Percentiles rank a stretch among this genome's conserved stretches.
These are phyloP conservation scores for Tuber microsphaerosporum DNA, from an alignment of 495 filamentous ascomycete genomes.

Conservation along the genomic window DNA sequence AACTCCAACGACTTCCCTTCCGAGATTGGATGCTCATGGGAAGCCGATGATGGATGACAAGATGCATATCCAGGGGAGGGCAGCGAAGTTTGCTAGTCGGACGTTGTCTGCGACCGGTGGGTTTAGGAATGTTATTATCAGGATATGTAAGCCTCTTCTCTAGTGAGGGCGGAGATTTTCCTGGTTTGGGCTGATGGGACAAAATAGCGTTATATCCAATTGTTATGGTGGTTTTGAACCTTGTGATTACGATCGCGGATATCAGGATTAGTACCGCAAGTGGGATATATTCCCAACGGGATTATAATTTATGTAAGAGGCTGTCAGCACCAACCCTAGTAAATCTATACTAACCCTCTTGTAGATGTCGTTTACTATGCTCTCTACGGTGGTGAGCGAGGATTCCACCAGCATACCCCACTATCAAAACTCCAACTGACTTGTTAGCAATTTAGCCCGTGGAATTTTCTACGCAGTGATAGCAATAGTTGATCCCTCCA, in stretches of 20 bases:
- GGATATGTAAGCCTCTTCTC: constrained; percentile 18
- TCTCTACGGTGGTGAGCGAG: constrained; percentile 17
- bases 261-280: constrained; percentile 15
- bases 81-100: constrained; percentile 17
- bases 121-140: constrained; percentile 21
- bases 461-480: constrained; percentile 27
- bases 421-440: neutral
- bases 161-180: neutral
- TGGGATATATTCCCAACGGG: constrained; percentile 22
- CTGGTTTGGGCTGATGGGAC: constrained; percentile 5
- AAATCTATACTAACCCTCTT: neutral
- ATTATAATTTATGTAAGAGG: constrained; percentile 23
- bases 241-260: constrained; percentile 24
- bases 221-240: constrained; percentile 25
- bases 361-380: constrained; percentile 28
- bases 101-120: constrained; percentile 14
- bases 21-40: constrained; percentile 26
- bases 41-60: constrained; percentile 8
- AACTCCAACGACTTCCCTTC: constrained; percentile 2
- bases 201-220: constrained; percentile 23
- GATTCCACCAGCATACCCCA: neutral
- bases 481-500: constrained; percentile 22
- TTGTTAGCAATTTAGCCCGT: neutral
- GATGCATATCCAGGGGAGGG: constrained; percentile 13
- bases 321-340: neutral